Evolutionary conservation across 1,284 basidiomycete genomes (phyloP).

Genomic region (Apiotrichum domesticum): DNA sequence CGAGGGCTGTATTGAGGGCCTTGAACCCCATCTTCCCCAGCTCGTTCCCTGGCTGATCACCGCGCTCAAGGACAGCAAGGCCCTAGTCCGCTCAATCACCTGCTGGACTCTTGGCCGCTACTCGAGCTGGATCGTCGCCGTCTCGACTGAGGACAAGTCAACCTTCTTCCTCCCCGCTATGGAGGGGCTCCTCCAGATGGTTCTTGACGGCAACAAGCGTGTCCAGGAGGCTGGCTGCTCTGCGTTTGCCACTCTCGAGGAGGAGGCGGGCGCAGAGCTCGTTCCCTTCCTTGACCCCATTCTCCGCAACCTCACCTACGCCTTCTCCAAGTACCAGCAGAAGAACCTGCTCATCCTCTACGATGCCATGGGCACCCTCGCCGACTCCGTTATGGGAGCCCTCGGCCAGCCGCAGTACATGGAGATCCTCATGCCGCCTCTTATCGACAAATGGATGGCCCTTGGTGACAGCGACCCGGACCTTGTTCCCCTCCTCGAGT

Average conservation of each 20-base stretch:
- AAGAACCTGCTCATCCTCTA: slow-evolving; percentile 99
- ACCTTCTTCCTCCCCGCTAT: slow-evolving; percentile 92
- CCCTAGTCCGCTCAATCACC: slow-evolving; percentile 93
- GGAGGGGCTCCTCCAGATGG: slow-evolving; percentile 95
- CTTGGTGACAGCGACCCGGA: slow-evolving; percentile 87
- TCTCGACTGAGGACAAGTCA: slow-evolving; percentile 72
- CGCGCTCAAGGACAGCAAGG: slow-evolving; percentile 87
- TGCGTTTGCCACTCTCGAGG: slow-evolving; percentile 96
- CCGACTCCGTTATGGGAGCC: slow-evolving; percentile 87
- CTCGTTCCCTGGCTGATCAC: slow-evolving; percentile 89
- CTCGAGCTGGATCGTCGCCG: slow-evolving; percentile 84
- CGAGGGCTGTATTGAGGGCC: slow-evolving; percentile 94
- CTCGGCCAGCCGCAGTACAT: slow-evolving; percentile 81
- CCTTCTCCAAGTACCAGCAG: slow-evolving; percentile 97
- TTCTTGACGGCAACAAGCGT: slow-evolving; percentile 98
- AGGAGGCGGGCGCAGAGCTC: slow-evolving; percentile 86
- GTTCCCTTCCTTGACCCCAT: slow-evolving; percentile 93
- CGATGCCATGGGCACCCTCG: slow-evolving; percentile 94
- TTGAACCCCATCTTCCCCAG: slow-evolving; percentile 88
- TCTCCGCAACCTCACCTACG: slow-evolving; percentile 86
- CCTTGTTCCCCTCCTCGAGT: slow-evolving; percentile 91
- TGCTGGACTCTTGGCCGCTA: slow-evolving; percentile 99
- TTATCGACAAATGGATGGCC: slow-evolving; percentile 83
- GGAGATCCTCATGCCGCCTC: slow-evolving; percentile 91
- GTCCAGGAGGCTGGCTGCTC: slow-evolving; percentile 99